Base-by-base conservation (phyloP, 495 filamentous ascomycete species). In the Aspergillus ostianus region DNA sequence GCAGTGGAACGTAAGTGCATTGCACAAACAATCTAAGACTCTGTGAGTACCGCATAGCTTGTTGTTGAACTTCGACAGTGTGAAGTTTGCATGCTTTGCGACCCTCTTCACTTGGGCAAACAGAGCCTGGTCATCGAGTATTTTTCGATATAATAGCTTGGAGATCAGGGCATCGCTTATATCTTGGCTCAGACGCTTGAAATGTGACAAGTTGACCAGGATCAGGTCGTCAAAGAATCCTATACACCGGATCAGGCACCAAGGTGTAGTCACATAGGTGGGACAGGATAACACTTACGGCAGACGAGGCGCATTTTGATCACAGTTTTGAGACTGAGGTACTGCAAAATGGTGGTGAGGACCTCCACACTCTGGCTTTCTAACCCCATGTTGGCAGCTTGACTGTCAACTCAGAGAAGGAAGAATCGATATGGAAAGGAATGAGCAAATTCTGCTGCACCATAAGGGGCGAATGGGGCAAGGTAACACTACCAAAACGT, bases 351-450 rank as follows among this genome's bases (percentile, higher is more conserved):
- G 10, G 8, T 7, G n/a, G 47, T 18, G 0, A 59, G 32, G 1
- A 27, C 36, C 26, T 53, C 57, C 12, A 59, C 51, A 23, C 21
- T 47, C n/a, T 53, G 51, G 18, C 47, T 6, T 13, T 30, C 18
- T 0, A 59, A 45, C 26, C 49, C 49, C 57, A 59, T 59, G 44
- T 45, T 57, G 57, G 56, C 54, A 21, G 6, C 55, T 36, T 41
- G 13, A 15, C 9, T 41, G 13, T 15, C 36, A 41, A 41, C 15
- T 15, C 6, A 41, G 10, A 41, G 36, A 41, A 8, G 29, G 36
- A 41, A 41, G 10, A 15, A 41, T 15, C 15, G 36, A 41, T 26
- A 26, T 26, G 4, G 23, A 26, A 15, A 13, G 13, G 5, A 41
- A 15, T 1, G 10, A 41, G 12, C 36, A 41, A 41, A 41, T 32